Percentiles rank a stretch among this genome's conserved stretches.
These are phyloP conservation scores for Pleurotus giganteus DNA, from an alignment of 768 basidiomycete genomes.

Conservation along the genomic window DNA sequence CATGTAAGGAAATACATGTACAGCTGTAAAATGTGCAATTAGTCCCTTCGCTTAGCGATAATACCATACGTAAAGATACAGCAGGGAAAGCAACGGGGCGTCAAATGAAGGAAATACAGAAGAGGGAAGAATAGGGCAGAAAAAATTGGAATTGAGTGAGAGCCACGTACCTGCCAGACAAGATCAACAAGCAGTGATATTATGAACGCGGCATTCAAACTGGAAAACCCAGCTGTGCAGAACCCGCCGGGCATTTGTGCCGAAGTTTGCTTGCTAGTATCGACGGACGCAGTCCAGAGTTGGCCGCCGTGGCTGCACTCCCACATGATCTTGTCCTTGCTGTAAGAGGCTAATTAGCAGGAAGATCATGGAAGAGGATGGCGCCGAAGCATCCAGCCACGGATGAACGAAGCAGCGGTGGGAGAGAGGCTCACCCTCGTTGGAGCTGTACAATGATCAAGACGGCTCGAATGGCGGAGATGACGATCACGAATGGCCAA, in stretches of 20 bases:
- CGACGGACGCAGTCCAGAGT: slow-evolving; percentile 48
- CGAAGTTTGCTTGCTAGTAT: slow-evolving; percentile 37
- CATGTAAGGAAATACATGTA: slow-evolving; percentile 79
- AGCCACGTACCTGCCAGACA: slow-evolving; percentile 57
- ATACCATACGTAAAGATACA: slow-evolving; percentile 4
- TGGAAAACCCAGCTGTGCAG: slow-evolving; percentile 58
- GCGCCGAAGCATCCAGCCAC: slow-evolving; percentile 11
- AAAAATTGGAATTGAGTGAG: not conserved
- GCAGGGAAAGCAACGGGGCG: not conserved
- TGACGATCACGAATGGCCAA: slow-evolving; percentile 72
- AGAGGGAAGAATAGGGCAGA: slow-evolving; percentile 16
- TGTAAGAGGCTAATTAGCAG: slow-evolving; percentile 23
- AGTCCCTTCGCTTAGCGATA: slow-evolving; percentile 15
- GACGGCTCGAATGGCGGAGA: slow-evolving; percentile 61
- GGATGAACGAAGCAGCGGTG: slow-evolving; percentile 11
- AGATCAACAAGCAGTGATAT: slow-evolving; percentile 61
- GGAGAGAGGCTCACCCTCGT: slow-evolving; percentile 52
- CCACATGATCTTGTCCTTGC: slow-evolving; percentile 68
- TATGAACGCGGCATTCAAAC: slow-evolving; percentile 65
- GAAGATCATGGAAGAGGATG: not conserved
- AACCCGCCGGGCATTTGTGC: slow-evolving; percentile 52
- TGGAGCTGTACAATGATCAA: slow-evolving; percentile 74
- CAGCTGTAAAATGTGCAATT: slow-evolving; percentile 37
- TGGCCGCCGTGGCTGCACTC: slow-evolving; percentile 73
- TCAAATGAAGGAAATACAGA: slow-evolving; percentile 14